These are phyloP conservation scores for Mycosphaerella arachidis DNA, from an alignment of 2,329 filamentous ascomycete genomes.

Conservation along the genomic window DNA sequence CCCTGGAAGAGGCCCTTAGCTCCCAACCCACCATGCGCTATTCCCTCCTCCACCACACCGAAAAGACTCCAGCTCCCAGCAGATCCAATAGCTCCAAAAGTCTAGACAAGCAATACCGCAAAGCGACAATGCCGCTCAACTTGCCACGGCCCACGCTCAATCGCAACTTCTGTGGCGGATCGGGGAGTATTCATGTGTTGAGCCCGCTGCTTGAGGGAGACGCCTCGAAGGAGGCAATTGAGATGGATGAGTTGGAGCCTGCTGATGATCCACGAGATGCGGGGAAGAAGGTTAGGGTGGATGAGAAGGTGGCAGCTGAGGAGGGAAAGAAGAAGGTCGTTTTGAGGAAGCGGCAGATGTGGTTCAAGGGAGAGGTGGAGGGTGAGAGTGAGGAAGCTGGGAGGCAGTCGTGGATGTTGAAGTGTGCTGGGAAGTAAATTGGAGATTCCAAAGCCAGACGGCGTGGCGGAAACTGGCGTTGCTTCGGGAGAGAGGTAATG, in stretches of 20 bases:
- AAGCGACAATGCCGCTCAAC: neutral
- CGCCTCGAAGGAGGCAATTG: neutral
- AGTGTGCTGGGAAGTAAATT: neutral
- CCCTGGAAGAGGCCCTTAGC: neutral
- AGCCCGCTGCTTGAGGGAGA: neutral
- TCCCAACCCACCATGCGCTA: neutral
- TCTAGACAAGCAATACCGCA: neutral
- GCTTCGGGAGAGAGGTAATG: neutral
- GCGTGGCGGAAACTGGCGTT: too few relatives aligned
- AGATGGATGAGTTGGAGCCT: neutral
- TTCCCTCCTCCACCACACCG: neutral
- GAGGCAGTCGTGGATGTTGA: neutral
- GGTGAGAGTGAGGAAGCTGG: neutral
- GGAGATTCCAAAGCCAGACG: neutral
- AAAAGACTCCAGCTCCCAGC: neutral
- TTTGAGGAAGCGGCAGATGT: neutral
- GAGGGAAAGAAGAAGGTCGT: neutral
- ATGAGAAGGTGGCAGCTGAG: neutral
- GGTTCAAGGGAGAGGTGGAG: neutral
- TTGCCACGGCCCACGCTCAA: neutral
- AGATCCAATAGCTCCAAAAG: neutral
- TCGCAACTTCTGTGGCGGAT: neutral
- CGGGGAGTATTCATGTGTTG: neutral
- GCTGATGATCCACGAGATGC: neutral
- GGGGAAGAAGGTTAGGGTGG: neutral